phyloP scores from a whole-genome alignment of 208 protist genomes.

The Acanthamoeba polyphaga region DNA sequence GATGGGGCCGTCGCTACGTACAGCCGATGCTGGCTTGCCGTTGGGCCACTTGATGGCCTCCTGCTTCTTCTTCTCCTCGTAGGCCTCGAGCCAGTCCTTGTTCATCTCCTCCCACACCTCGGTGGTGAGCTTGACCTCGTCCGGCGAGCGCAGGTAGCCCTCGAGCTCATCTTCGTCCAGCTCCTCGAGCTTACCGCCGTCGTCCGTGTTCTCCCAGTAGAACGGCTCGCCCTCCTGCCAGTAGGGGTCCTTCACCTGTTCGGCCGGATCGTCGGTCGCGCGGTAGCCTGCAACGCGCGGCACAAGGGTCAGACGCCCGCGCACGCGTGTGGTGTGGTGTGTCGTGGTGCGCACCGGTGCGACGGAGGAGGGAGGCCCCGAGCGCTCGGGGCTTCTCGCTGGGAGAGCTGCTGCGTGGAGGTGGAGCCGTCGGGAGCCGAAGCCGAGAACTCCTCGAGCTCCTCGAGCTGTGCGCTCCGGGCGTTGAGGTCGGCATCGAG shows the following conservation, averaged over 20 bases:
- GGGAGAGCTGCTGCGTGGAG: not conserved
- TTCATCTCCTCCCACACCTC: conserved; percentile 79
- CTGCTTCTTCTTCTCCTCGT: conserved; percentile 70
- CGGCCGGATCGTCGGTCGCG: not conserved
- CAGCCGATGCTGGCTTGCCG: conserved; percentile 44
- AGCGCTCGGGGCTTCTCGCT: not conserved
- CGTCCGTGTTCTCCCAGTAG: conserved; percentile 65
- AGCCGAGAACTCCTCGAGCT: not conserved
- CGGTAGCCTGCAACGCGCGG: not conserved
- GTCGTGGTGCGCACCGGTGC: not conserved
- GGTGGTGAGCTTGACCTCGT: conserved; percentile 74
- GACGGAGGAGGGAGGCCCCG: not conserved
- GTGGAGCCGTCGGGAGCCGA: conserved; percentile 8
- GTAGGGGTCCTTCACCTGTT: conserved; percentile 64
- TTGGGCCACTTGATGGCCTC: conserved; percentile 66
- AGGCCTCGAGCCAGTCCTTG: conserved; percentile 70
- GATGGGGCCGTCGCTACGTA: not conserved
- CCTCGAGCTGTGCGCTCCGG: not conserved
- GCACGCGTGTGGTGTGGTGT: not conserved
- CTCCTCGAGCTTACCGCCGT: conserved; percentile 31
- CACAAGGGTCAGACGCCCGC: not conserved
- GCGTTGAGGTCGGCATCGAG: conserved; percentile 33
- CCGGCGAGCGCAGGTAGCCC: conserved; percentile 35
- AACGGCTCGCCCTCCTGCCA: conserved; percentile 66
- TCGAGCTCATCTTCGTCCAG: conserved; percentile 68